Percentiles rank a stretch among this genome's conserved stretches.
These are phyloP conservation scores for Usnea hakonensis DNA, from an alignment of 495 filamentous ascomycete species.

Conservation along the genomic window DNA sequence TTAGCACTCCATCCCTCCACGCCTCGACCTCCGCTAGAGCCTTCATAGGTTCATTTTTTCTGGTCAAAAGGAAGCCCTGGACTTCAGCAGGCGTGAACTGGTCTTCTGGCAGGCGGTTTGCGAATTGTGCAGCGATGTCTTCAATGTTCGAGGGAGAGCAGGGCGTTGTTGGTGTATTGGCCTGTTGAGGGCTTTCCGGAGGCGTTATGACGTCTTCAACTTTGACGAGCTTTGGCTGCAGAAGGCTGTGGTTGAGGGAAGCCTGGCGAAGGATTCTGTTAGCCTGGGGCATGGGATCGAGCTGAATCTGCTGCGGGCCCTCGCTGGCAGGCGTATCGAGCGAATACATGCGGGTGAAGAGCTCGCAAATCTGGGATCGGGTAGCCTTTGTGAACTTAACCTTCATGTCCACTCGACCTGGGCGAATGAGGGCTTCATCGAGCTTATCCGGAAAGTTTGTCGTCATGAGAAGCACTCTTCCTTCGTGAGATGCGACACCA, in stretches of 20 bases:
- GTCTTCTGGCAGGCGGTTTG: conserved; percentile 47
- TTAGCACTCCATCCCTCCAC: conserved; percentile 47
- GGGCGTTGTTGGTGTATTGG: conserved; percentile 4
- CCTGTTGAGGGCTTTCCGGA: conserved; percentile 7
- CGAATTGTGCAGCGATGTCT: conserved; percentile 49
- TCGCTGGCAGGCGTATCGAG: conserved; percentile 24
- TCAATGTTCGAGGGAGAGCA: conserved; percentile 26
- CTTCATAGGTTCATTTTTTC: conserved; percentile 47
- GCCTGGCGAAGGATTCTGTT: not conserved
- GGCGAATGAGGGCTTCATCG: conserved; percentile 67
- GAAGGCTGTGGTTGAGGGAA: not conserved
- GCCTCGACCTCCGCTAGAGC: conserved; percentile 47
- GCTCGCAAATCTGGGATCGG: conserved; percentile 50
- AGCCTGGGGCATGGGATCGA: not conserved
- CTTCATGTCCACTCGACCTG: conserved; percentile 67
- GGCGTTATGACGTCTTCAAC: conserved; percentile 6
- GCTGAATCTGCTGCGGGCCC: not conserved
- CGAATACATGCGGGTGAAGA: conserved; percentile 69
- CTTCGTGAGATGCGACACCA: conserved; percentile 74
- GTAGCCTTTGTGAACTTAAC: conserved; percentile 63
- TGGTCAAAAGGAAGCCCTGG: conserved; percentile 54
- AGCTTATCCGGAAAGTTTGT: conserved; percentile 70
- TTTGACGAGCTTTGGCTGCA: not conserved
- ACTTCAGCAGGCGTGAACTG: conserved; percentile 58
- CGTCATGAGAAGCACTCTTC: conserved; percentile 75